These are phyloP conservation scores for Citrus inodora DNA, from an alignment of 345 rosid genomes.

Conservation along the genomic window DNA sequence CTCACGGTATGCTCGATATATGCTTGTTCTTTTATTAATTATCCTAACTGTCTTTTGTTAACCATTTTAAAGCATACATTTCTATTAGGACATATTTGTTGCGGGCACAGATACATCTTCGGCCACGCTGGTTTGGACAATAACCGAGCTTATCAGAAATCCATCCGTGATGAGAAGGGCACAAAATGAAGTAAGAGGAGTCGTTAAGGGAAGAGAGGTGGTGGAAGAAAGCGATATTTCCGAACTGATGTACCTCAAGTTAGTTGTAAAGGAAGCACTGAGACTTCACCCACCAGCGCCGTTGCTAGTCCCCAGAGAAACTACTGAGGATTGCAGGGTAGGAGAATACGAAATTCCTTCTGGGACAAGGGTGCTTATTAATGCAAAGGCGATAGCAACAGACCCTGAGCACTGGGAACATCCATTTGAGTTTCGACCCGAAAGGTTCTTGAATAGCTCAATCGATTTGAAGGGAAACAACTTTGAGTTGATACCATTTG, in stretches of 20 bases:
- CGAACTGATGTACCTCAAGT: conserved; percentile 25
- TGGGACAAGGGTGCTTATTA: conserved; percentile 31
- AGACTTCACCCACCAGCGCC: conserved; percentile 42
- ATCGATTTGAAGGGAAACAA: conserved; percentile 48
- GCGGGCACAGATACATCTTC: conserved; percentile 40
- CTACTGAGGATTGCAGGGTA: conserved; percentile 22
- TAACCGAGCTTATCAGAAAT: conserved; percentile 34
- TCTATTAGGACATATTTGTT: conserved; percentile 34
- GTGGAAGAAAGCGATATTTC: conserved; percentile 35
- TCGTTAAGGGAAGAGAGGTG: conserved; percentile 12
- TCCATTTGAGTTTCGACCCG: conserved; percentile 39
- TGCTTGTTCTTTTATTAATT: no score
- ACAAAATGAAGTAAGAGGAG: conserved; percentile 30
- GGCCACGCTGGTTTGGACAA: conserved; percentile 32
- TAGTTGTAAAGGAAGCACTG: conserved; percentile 28
- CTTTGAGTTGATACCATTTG: conserved; percentile 56
- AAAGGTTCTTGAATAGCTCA: conserved; percentile 34
- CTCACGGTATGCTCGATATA: conserved; percentile 4
- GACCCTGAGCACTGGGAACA: conserved; percentile 36
- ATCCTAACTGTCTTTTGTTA: no score
- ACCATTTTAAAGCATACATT: no score
- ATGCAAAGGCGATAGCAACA: conserved; percentile 21
- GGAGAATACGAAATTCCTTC: conserved; percentile 34
- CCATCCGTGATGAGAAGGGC: conserved; percentile 29
- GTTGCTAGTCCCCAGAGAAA: conserved; percentile 36